Evolutionary conservation across 73 alveolate genomes (phyloP).

Genomic region (Symbiodinium natans): DNA sequence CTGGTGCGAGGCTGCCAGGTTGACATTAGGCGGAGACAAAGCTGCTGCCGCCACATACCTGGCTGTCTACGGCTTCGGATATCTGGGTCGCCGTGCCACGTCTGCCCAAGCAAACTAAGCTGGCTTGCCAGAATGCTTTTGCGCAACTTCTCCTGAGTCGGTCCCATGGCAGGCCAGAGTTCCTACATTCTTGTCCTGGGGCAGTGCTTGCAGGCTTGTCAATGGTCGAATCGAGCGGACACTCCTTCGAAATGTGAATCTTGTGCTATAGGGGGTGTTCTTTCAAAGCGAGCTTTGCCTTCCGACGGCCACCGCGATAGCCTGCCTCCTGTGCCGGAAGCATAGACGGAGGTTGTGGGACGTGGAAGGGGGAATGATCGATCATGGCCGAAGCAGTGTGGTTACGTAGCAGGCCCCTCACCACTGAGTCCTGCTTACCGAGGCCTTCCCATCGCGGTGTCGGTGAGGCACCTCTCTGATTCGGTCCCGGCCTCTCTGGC

Average conservation of each 20-base stretch:
- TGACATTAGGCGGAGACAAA: conserved; percentile 81
- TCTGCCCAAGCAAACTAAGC: background rate
- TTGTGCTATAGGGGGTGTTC: conserved; percentile 34
- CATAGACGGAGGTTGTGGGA: conserved; percentile 1
- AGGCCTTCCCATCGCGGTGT: conserved; percentile 61
- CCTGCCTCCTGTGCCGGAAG: conserved; percentile 57
- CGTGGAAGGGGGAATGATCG: too few relatives aligned
- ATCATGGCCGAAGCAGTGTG: too few relatives aligned
- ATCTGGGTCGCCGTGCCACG: background rate
- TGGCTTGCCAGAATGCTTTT: too few relatives aligned
- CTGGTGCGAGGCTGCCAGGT: conserved; percentile 81
- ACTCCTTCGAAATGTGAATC: background rate
- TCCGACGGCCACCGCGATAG: conserved; percentile 46
- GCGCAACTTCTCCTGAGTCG: background rate
- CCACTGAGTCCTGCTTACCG: background rate
- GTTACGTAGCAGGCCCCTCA: too few relatives aligned
- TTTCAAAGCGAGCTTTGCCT: conserved; percentile 52
- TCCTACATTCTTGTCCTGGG: conserved; percentile 71
- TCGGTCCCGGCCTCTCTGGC: conserved; percentile 24
- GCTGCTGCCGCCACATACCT: conserved; percentile 41
- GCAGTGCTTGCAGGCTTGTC: conserved; percentile 63
- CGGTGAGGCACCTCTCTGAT: conserved; percentile 70
- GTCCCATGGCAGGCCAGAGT: conserved; percentile 23
- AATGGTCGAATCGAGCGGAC: background rate
- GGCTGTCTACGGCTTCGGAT: conserved; percentile 61